Percentiles rank a stretch among this genome's conserved stretches.
Conservation (phyloP, 108 stramenopile genomes). For the Seminavis robusta region DNA sequence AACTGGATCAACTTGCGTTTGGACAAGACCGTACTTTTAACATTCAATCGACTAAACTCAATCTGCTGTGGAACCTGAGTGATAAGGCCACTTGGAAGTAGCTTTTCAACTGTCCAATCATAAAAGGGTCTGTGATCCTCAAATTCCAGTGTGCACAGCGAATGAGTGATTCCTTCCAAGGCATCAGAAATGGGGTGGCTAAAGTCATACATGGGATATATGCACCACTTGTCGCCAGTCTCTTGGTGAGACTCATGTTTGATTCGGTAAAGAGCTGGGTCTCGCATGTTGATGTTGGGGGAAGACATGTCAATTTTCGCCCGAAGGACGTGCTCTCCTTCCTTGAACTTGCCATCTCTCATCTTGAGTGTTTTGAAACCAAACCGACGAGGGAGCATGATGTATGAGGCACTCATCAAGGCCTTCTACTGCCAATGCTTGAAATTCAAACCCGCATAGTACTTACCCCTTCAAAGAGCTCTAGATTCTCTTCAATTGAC, state of each 20-base stretch:
- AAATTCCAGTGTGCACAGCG: conserved; percentile 91
- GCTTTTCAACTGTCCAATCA: conserved; percentile 85
- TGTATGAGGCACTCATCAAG: too few relatives aligned
- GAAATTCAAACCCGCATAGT: background rate
- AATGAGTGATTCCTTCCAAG: conserved; percentile 86
- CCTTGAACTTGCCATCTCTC: conserved; percentile 57
- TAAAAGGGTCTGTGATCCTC: conserved; percentile 93
- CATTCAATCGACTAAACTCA: conserved; percentile 90
- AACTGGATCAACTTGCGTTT: conserved; percentile 86
- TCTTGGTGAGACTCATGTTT: conserved; percentile 85
- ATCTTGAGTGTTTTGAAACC: conserved; percentile 48
- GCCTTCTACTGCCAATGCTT: background rate
- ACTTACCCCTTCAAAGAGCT: conserved; percentile 70
- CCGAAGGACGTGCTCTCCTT: conserved; percentile 76
- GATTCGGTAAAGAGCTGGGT: conserved; percentile 91
- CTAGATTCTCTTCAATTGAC: conserved; percentile 65
- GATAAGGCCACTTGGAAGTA: conserved; percentile 63
- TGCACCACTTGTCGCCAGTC: conserved; percentile 88
- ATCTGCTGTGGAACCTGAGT: conserved; percentile 74
- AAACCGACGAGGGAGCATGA: background rate
- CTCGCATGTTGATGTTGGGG: conserved; percentile 89
- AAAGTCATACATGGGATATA: conserved; percentile 96
- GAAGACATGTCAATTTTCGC: conserved; percentile 93
- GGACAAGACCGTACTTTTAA: conserved; percentile 84
- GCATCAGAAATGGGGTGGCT: conserved; percentile 91